A percentile compares a stretch with the other conserved stretches of the same genome.
Evolutionary conservation across 2,329 filamentous ascomycete species (phyloP).

Genomic region (Colletotrichum sp.): DNA sequence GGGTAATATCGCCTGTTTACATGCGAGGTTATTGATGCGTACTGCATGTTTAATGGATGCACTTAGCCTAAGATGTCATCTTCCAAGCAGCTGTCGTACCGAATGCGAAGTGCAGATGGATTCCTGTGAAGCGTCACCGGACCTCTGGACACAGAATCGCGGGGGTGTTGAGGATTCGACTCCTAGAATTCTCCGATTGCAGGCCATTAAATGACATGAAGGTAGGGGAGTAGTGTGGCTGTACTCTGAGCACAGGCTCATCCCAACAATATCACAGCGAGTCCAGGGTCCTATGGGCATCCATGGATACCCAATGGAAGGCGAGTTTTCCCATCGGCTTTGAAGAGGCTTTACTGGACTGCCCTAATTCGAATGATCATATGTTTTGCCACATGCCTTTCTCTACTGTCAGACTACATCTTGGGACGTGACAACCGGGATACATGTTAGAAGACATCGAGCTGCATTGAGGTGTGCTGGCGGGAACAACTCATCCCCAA

Average conservation of each 20-base stretch:
- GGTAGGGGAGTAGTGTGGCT: not conserved
- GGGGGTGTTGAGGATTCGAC: rapidly evolving
- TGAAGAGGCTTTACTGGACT: not conserved
- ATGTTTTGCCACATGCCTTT: not conserved
- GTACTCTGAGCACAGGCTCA: not conserved
- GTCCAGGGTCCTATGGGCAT: rapidly evolving
- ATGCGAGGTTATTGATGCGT: not conserved
- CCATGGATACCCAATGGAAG: not conserved
- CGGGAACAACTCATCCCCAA: not conserved
- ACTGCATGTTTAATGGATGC: not conserved
- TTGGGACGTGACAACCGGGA: not conserved
- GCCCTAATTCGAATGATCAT: not conserved
- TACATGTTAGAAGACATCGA: not conserved
- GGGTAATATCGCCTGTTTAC: not conserved
- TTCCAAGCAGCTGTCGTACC: not conserved
- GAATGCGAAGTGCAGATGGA: not conserved
- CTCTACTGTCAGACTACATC: not conserved
- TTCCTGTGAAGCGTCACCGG: not conserved
- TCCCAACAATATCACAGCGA: not conserved
- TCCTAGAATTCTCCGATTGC: not conserved
- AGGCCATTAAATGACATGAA: not conserved
- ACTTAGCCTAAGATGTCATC: not conserved
- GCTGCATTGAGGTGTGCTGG: not conserved
- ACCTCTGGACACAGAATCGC: rapidly evolving
- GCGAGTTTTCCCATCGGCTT: not conserved